phyloP scores from a whole-genome alignment of 805 yeast species.

The Kuraishia molischiana region DNA sequence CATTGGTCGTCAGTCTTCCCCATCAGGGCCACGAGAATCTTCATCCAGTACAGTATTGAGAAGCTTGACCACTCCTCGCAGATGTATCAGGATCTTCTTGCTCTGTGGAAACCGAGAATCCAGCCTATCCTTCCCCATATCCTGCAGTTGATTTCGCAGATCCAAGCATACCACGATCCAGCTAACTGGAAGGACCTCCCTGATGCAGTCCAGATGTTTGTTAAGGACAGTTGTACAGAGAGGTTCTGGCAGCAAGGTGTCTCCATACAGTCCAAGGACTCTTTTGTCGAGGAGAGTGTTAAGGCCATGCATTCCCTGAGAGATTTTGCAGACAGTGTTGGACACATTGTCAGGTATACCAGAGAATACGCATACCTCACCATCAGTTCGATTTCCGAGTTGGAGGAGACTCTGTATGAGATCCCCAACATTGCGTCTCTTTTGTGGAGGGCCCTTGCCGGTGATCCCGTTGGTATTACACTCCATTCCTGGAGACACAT shows the following conservation, averaged over 20 bases:
- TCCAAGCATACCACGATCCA: slow-evolving; percentile 92
- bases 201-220: slow-evolving; percentile 83
- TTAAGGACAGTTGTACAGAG: slow-evolving; percentile 81
- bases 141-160: slow-evolving; percentile 76
- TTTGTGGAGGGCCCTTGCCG: slow-evolving; percentile 83
- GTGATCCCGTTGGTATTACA: slow-evolving; percentile 77
- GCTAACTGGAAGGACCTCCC: slow-evolving; percentile 86
- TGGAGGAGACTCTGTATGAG: slow-evolving; percentile 83
- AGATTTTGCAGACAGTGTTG: slow-evolving; percentile 96
- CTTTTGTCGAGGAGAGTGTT: slow-evolving; percentile 87
- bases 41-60: slow-evolving; percentile 92
- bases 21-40: slow-evolving; percentile 88
- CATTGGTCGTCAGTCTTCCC: slow-evolving; percentile 95
- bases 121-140: slow-evolving; percentile 89
- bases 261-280: slow-evolving; percentile 86
- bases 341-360: slow-evolving; percentile 90
- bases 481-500: slow-evolving; percentile 96
- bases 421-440: slow-evolving; percentile 71
- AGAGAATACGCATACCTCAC: slow-evolving; percentile 92
- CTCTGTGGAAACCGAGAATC: slow-evolving; percentile 88
- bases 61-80: slow-evolving; percentile 71
- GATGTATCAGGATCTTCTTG: slow-evolving; percentile 60
- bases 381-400: slow-evolving; percentile 77
- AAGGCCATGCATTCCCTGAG: slow-evolving; percentile 89
- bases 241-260: slow-evolving; percentile 99